Conservation (phyloP, 306 rosid genomes). For the Cucurbita maxima region DNA sequence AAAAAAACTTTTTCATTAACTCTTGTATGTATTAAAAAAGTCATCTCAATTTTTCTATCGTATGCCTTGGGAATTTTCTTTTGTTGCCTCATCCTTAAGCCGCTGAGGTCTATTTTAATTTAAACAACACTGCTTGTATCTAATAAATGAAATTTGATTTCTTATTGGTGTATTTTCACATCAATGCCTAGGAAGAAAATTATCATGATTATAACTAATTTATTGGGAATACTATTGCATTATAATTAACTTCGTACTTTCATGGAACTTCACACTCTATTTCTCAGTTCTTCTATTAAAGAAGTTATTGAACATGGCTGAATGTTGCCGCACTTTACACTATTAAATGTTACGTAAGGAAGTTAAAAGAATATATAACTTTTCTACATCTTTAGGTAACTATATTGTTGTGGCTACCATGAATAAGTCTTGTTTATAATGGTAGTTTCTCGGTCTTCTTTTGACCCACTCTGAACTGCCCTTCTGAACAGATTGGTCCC, state of each 20-base stretch:
- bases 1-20: too few species aligned
- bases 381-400: background rate
- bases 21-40: too few species aligned
- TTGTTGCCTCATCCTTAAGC: too few species aligned
- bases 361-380: background rate
- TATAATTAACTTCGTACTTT: background rate
- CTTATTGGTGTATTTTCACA: background rate
- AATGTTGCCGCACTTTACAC: background rate
- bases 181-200: background rate
- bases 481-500: constrained; percentile 64
- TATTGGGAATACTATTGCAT: background rate
- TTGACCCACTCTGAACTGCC: background rate
- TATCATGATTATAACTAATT: background rate
- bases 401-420: background rate
- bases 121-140: background rate
- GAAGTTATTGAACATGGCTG: background rate
- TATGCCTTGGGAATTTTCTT: too few species aligned
- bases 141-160: background rate
- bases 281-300: background rate
- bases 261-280: background rate
- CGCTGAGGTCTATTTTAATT: too few species aligned
- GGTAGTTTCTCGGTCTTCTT: background rate
- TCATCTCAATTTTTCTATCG: too few species aligned
- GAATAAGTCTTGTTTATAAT: background rate
- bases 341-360: background rate